These are phyloP conservation scores for Telfairia occidentalis DNA, from an alignment of 331 rosid genomes.

Conservation along the genomic window DNA sequence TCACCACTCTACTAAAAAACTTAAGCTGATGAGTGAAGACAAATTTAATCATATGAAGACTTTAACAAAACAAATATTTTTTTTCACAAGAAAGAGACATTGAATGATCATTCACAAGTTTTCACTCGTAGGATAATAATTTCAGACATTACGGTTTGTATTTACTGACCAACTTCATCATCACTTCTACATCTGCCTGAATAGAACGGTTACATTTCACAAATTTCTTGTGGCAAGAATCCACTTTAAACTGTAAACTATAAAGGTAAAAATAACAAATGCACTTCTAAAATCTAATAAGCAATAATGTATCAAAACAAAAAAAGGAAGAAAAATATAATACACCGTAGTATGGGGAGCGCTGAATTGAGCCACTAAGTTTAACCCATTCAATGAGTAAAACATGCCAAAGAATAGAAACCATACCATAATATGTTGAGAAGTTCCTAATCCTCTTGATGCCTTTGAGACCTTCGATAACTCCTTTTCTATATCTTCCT, in stretches of 20 bases:
- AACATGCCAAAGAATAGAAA: constrained; percentile 7
- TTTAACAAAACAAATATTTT: background rate
- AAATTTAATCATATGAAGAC: too few species aligned
- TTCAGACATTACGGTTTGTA: background rate
- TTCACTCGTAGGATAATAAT: background rate
- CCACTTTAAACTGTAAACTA: background rate
- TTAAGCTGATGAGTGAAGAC: too few species aligned
- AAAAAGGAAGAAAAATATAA: background rate
- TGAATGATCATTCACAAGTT: background rate
- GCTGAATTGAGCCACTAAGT: background rate
- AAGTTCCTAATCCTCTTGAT: constrained; percentile 51
- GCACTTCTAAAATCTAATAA: background rate
- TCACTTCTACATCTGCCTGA: background rate
- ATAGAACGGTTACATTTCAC: background rate
- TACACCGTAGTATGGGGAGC: background rate
- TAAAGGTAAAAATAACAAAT: background rate
- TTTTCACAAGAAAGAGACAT: background rate
- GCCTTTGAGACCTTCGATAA: constrained; percentile 55
- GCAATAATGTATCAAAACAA: background rate
- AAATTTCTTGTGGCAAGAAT: background rate
- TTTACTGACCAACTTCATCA: background rate
- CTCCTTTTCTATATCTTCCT: constrained; percentile 91
- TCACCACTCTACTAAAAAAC: too few species aligned
- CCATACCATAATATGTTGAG: constrained; percentile 69
- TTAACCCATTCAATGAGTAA: background rate